Base-by-base conservation (phyloP, 441 rosid genomes). In the Hura crepitans region DNA sequence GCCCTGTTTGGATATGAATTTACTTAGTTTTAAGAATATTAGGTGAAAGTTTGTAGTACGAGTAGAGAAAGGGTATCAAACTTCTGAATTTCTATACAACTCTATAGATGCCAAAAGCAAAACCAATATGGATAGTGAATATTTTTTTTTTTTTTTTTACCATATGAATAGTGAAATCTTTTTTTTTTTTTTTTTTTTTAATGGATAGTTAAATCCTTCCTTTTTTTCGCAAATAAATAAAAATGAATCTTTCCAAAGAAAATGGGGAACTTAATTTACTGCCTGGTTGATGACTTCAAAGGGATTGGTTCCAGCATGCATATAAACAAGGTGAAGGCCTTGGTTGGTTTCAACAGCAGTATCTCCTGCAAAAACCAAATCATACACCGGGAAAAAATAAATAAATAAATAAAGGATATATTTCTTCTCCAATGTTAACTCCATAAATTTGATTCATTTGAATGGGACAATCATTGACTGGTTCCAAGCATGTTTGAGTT, bases 221-320 rank as follows among this genome's bases (percentile, higher is more conserved):
- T n/a, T n/a, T n/a, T 4, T 20, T 49, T 5, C 28, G n/a, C 17
- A 50, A 20, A 67, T 17, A 35, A 12, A 45, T n/a, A 51, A 22
- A 51, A 37, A 66, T 23, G 30, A 50, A 30, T 49, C 37, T 47
- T 6, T 58, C 33, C 30, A 22, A 54, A 4, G 28, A 14, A 64
- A 63, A n/a, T 14, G n/a, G 18, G 37, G 51, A 58, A 80, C 97
- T 75, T 76, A 92, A 97, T 85, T 86, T 39, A 94, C 94, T 66
- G 99, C 94, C 78, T 94, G 88, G 42, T 53, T 85, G 83, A 88
- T 89, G 54, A 90, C 97, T 85, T 90, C 97, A 80, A 92, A 94
- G 25, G 97, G 99, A 80, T 92, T 87, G 56, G 89, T 85, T 74
- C 97, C 99, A 74, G 97, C 89, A 80, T 94, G 94, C 87, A 86